These are phyloP conservation scores for Eucalyptus marginata DNA, from an alignment of 345 rosid species.

Conservation along the genomic window DNA sequence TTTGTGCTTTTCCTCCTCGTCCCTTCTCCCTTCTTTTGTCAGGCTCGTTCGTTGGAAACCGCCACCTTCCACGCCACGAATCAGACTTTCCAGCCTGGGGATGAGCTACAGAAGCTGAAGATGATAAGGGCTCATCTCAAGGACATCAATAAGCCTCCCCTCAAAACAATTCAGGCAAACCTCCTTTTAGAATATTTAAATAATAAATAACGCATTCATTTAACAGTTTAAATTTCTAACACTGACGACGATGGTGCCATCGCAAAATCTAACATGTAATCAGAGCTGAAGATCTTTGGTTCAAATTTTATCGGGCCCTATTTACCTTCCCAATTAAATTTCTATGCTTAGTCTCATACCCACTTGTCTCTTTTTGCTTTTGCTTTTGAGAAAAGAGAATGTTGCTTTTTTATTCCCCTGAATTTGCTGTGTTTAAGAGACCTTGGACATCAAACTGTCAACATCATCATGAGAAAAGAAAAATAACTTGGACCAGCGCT, in stretches of 20 bases:
- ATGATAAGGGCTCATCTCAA: slow-evolving; percentile 42
- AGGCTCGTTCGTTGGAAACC: slow-evolving; percentile 25
- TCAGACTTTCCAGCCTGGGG: slow-evolving; percentile 56
- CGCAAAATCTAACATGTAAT: too few relatives aligned
- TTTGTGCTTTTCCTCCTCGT: slow-evolving; percentile 30
- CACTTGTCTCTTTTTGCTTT: neutral
- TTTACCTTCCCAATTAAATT: neutral
- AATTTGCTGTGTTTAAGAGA: neutral
- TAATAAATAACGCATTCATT: too few relatives aligned
- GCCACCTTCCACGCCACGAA: slow-evolving; percentile 15
- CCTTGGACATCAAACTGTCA: neutral
- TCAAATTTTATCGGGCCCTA: neutral
- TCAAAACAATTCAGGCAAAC: slow-evolving; percentile 80
- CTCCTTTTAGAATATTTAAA: neutral
- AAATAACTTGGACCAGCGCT: neutral
- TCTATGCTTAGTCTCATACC: neutral
- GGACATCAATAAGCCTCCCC: slow-evolving; percentile 73
- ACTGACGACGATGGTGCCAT: too few relatives aligned
- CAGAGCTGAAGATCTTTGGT: too few relatives aligned
- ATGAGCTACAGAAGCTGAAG: slow-evolving; percentile 49
- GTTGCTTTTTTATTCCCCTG: neutral
- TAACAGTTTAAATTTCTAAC: too few relatives aligned
- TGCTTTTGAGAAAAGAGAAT: neutral
- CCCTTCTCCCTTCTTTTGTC: slow-evolving; percentile 28
- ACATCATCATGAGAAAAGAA: neutral